These are phyloP conservation scores for Staphylotrichum longicolle DNA, from an alignment of 495 filamentous ascomycete genomes.

Conservation along the genomic window DNA sequence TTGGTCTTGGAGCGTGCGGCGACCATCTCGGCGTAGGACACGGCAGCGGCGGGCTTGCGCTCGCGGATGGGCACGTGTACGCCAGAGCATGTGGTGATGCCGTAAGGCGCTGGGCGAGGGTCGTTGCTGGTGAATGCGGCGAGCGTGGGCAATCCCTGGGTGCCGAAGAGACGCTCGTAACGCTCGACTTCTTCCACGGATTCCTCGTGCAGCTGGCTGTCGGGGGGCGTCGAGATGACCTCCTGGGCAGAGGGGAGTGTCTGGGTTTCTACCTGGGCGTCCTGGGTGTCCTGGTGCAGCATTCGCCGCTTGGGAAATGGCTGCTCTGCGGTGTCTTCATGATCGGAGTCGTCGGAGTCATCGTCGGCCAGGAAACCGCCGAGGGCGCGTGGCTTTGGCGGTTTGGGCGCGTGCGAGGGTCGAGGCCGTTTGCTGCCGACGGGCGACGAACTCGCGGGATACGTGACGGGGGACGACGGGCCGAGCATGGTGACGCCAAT, in stretches of 20 bases:
- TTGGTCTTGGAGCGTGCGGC: slow-evolving; percentile 66
- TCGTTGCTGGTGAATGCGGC: slow-evolving; percentile 11
- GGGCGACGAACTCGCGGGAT: slow-evolving; percentile 56
- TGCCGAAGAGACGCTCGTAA: slow-evolving; percentile 31
- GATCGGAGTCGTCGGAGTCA: slow-evolving; percentile 29
- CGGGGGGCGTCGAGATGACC: slow-evolving; percentile 19
- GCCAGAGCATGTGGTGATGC: slow-evolving; percentile 66
- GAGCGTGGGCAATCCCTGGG: slow-evolving; percentile 4
- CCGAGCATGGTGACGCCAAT: slow-evolving; percentile 30
- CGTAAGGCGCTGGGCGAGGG: slow-evolving; percentile 33
- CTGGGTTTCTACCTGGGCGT: slow-evolving; percentile 13
- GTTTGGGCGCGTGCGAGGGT: slow-evolving; percentile 23
- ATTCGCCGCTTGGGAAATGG: slow-evolving; percentile 44
- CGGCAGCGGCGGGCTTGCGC: slow-evolving; percentile 45
- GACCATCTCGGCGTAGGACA: slow-evolving; percentile 66
- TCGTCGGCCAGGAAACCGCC: slow-evolving; percentile 51
- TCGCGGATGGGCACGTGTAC: slow-evolving; percentile 54
- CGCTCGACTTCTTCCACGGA: slow-evolving; percentile 29
- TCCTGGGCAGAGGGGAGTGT: slow-evolving; percentile 4
- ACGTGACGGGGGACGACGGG: slow-evolving; percentile 60
- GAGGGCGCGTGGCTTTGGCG: slow-evolving; percentile 33
- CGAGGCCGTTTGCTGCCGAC: slow-evolving; percentile 41
- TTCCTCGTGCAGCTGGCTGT: slow-evolving; percentile 24
- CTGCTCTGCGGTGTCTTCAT: slow-evolving; percentile 25
- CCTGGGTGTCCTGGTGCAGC: slow-evolving; percentile 21